Base-by-base conservation (phyloP, 1,139 yeast species). In the Trichomonascaceae sp. region DNA sequence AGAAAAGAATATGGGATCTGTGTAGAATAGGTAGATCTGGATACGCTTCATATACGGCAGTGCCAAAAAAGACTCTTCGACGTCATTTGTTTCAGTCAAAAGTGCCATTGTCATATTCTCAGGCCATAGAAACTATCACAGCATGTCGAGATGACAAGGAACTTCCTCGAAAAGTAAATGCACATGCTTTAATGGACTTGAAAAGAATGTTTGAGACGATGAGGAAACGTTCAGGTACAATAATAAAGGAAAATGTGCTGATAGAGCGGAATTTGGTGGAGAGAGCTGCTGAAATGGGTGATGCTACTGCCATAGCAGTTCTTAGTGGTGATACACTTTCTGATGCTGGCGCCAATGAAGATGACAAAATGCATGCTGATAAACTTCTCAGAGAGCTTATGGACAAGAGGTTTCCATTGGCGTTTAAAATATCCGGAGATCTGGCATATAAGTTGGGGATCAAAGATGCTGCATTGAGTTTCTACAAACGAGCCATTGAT, bases 281-380 rank as follows among this genome's bases (percentile, higher is more conserved):
- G 61, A 79, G 79, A 55, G 90, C 96, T 8, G 96, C 96, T 0
- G 95, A 87, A 63, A 63, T 82, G 63, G 96, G 96, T 1, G 81
- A 86, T 63, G 80, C 83, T 58, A 89, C 89, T 68, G 96, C 96
- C 1, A 81, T 90, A 27, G 75, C 93, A 1, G 72, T 87, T 15
- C 69, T 90, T 20, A 44, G 89, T 77, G 71, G 86, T 77, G 59
- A 82, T 53, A 69, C 61, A 9, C 58, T 71, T 41, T 74, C 75
- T 10, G 63, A 62, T 13, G 43, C 54, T 1, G 56, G 57, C 70
- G 55, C 61, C n/a, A 49, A 63, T 1, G 65, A 66, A 12, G 86
- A 81, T 3, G 96, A 89, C 59, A 77, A 75, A 58, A 63, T 66
- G 1, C 79, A 84, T 66, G 95, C 96, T 1, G 79, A 80, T 57